Percentiles rank a stretch among this genome's conserved stretches.
Evolutionary conservation across 2,329 filamentous ascomycete genomes (phyloP).

Genomic region (Botrytis aclada): DNA sequence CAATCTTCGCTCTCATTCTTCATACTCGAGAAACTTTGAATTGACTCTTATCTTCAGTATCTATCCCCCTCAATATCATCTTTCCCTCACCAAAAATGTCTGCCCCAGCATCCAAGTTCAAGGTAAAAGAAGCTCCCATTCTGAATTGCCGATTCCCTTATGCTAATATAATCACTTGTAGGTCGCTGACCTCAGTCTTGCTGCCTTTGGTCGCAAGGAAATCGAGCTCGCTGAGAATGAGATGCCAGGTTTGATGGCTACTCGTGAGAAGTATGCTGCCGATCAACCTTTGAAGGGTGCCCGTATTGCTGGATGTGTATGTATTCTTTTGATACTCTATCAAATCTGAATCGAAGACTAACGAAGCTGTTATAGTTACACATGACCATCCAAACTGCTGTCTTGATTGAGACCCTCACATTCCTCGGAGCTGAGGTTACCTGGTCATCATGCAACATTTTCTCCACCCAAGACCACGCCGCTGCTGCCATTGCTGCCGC

Average conservation of each 20-base stretch:
- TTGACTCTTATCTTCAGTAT: constrained; percentile 9
- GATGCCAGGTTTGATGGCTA: constrained; percentile 98
- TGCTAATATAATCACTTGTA: constrained; percentile 39
- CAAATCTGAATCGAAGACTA: constrained; percentile 64
- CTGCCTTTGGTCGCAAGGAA: constrained; percentile 98
- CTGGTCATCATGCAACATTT: constrained; percentile 99
- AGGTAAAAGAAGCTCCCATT: constrained; percentile 23
- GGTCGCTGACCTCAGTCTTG: constrained; percentile 96
- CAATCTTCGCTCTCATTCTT: neutral
- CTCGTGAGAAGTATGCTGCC: constrained; percentile 81
- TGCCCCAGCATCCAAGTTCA: constrained; percentile 39
- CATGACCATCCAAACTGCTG: constrained; percentile 95
- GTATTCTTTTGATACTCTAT: neutral
- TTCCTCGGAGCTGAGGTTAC: constrained; percentile 96
- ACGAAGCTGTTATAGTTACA: constrained; percentile 21
- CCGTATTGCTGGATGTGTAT: constrained; percentile 91
- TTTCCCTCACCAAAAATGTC: constrained; percentile 35
- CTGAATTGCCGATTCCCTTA: neutral
- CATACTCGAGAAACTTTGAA: neutral
- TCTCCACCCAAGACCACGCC: constrained; percentile 97
- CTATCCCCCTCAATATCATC: constrained; percentile 18
- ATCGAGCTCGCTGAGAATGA: constrained; percentile 95
- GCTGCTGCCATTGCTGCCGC: constrained; percentile 90
- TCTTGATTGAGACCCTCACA: constrained; percentile 96
- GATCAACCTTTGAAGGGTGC: constrained; percentile 95